These are phyloP conservation scores for Sclerospora graminicola DNA, from an alignment of 352 stramenopile species.

Conservation along the genomic window DNA sequence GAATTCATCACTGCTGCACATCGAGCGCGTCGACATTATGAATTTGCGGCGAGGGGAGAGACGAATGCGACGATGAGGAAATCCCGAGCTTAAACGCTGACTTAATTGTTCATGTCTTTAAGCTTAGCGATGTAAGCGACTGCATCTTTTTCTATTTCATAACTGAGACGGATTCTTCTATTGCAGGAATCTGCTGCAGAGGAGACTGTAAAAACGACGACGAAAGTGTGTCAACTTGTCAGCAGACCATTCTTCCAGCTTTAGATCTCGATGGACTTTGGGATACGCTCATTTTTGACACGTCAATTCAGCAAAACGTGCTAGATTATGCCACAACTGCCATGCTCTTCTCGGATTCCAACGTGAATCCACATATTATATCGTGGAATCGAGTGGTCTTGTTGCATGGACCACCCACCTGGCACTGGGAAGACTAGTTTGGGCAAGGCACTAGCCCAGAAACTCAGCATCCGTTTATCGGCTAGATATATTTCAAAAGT, in stretches of 20 bases:
- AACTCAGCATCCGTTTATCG: slow-evolving; percentile 83
- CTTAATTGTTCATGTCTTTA: slow-evolving; percentile 62
- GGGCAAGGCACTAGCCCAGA: slow-evolving; percentile 88
- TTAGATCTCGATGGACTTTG: slow-evolving; percentile 58
- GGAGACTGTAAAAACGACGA: slow-evolving; percentile 69
- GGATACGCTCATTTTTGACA: slow-evolving; percentile 83
- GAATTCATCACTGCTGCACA: slow-evolving; percentile 21
- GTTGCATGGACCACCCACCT: slow-evolving; percentile 85
- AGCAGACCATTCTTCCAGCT: slow-evolving; percentile 67
- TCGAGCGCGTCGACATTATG: slow-evolving; percentile 29
- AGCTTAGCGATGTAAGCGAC: slow-evolving; percentile 44
- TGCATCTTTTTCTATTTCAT: neutral
- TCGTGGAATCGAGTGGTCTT: slow-evolving; percentile 89
- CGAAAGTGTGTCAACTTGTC: slow-evolving; percentile 69
- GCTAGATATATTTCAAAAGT: slow-evolving; percentile 26
- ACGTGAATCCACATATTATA: slow-evolving; percentile 84
- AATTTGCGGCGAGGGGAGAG: slow-evolving; percentile 20
- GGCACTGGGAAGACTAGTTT: slow-evolving; percentile 91
- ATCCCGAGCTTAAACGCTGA: slow-evolving; percentile 28
- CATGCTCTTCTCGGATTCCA: slow-evolving; percentile 82
- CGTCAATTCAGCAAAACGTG: slow-evolving; percentile 63
- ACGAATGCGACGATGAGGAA: neutral
- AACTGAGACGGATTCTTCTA: neutral
- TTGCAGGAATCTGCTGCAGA: slow-evolving; percentile 50
- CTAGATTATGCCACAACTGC: slow-evolving; percentile 85